phyloP scores from a whole-genome alignment of 1,284 basidiomycete species.

The Wolfiporia cocos region DNA sequence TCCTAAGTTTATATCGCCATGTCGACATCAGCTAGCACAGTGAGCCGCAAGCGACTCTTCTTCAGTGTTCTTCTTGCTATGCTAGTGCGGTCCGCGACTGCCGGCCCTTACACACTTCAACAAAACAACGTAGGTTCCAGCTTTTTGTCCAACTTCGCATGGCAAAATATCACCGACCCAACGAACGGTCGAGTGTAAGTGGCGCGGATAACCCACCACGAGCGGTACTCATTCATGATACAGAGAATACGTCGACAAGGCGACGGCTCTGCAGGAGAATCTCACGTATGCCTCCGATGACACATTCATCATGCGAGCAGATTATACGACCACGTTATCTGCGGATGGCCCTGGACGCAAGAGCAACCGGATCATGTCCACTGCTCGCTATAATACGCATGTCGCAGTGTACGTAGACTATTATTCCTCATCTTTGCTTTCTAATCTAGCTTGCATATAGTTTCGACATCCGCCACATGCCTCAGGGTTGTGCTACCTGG shows the following conservation, averaged over 20 bases:
- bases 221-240: not conserved
- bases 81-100: not conserved
- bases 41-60: too few species aligned
- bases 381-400: constrained; percentile 45
- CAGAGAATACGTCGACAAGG: constrained; percentile 30
- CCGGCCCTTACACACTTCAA: constrained; percentile 3
- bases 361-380: constrained; percentile 50
- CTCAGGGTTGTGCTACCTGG: constrained; percentile 63
- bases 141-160: constrained; percentile 6
- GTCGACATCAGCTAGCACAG: too few species aligned
- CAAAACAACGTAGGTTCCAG: constrained; percentile 7
- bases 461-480: constrained; percentile 50
- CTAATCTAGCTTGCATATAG: constrained; percentile 4
- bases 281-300: constrained; percentile 24
- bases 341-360: constrained; percentile 47
- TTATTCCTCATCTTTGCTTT: not conserved
- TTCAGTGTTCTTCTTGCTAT: not conserved
- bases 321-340: constrained; percentile 38
- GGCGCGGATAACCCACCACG: not conserved
- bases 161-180: constrained; percentile 46
- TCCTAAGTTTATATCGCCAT: too few species aligned
- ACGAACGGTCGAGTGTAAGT: constrained; percentile 59
- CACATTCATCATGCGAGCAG: constrained; percentile 41
- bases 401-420: constrained; percentile 45
- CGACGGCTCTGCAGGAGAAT: constrained; percentile 25